A percentile compares a stretch with the other conserved stretches of the same genome.
Evolutionary conservation across 106 monocot genomes (phyloP).

Genomic region (Alisma plantagoaquatica): DNA sequence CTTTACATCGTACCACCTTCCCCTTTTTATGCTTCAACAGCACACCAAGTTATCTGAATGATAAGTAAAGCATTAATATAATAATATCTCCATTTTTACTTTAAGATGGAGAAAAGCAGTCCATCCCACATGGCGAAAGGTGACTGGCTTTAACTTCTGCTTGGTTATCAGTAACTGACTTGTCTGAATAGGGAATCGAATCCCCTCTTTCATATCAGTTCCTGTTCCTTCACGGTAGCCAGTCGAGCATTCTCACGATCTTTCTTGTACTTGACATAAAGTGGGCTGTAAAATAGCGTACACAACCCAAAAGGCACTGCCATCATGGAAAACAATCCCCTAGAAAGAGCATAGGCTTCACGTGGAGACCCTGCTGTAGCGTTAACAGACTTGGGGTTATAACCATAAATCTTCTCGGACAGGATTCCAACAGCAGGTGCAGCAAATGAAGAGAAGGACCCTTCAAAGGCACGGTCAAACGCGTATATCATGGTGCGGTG

Average conservation of each 20-base stretch:
- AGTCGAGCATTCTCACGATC: conserved; percentile 46
- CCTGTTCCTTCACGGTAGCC: conserved; percentile 41
- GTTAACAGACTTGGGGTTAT: conserved; percentile 32
- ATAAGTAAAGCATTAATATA: too few relatives aligned
- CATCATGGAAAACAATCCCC: conserved; percentile 65
- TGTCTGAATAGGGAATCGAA: too few relatives aligned
- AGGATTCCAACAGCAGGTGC: conserved; percentile 82
- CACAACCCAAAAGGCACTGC: conserved; percentile 67
- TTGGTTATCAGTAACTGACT: too few relatives aligned
- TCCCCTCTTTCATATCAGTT: conserved; percentile 10
- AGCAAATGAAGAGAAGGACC: conserved; percentile 82
- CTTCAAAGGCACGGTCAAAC: conserved; percentile 90
- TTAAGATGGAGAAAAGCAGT: too few relatives aligned
- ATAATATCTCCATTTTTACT: too few relatives aligned
- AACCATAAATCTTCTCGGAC: conserved; percentile 74
- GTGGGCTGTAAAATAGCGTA: conserved; percentile 50
- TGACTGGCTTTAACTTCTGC: too few relatives aligned
- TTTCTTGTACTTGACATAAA: conserved; percentile 51
- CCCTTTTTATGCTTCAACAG: too few relatives aligned
- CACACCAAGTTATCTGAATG: too few relatives aligned
- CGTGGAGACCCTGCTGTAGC: conserved; percentile 28
- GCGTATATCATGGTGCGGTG: conserved; percentile 96
- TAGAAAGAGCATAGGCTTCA: conserved; percentile 73
- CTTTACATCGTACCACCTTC: too few relatives aligned
- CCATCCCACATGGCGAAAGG: too few relatives aligned